Base-by-base conservation (phyloP, 495 filamentous ascomycete genomes). In the Ramalina peruviana region DNA sequence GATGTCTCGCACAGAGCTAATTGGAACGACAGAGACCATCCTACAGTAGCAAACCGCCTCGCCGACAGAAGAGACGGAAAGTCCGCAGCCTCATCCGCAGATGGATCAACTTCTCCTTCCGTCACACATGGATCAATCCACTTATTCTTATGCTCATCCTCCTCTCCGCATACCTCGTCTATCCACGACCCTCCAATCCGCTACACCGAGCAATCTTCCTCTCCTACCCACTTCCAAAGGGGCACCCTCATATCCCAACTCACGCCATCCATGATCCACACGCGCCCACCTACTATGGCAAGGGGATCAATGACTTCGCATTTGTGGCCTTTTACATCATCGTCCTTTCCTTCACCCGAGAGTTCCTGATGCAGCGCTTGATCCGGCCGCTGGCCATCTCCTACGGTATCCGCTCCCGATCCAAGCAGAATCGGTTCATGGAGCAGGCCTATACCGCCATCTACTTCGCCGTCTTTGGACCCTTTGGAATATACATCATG, bases 371-470 rank as follows among this genome's bases (percentile, higher is more conserved):
- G 90, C 90, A 95, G 70, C 84, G 85, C 55, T 51, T 94, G 42
- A 76, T 97, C 48, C 84, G 85, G 6, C 92, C 87, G 0, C 64
- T 87, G 56, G 89, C 88, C 4, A 67, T 78, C 23, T 71, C 69
- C 50, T 78, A 67, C 44, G 86, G 88, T 4, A 79, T 98, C 56
- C 75, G 68, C 40, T 78, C 75, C 43, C 77, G 81, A 27, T 78
- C 76, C 40, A 98, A 96, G 69, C 86, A 89, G 46, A 74, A 84
- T 10, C 81, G 92, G 15, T 97, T 94, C 73, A 93, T 96, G 86
- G 92, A 98, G 65, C 92, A 98, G 66, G 76, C 85, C 56, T 98
- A 98, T 70, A 96, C 90, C 2, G 92, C 88, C n/a, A 72, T 96
- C 27, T 98, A 98, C 71, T 96, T 96, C 60, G 78, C 66, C 10